A percentile compares a stretch with the other conserved stretches of the same genome.
Evolutionary conservation across 148 eudicot genomes (phyloP).

Genomic region (Nyssa sinensis): DNA sequence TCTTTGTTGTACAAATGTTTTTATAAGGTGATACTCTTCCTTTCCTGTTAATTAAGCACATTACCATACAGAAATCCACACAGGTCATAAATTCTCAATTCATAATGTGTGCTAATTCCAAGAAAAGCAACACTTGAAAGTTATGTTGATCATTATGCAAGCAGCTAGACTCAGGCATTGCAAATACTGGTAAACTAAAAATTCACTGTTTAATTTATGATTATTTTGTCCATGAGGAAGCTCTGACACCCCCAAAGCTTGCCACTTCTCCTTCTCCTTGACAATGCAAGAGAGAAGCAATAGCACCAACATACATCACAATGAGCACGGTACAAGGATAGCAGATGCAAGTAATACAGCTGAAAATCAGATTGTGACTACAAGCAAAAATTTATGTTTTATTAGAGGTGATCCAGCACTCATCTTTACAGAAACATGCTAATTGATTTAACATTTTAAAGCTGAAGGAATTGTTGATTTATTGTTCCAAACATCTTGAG

Average conservation of each 20-base stretch:
- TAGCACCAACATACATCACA: background rate
- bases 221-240: too few relatives aligned
- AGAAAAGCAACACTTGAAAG: background rate
- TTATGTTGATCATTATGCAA: too few relatives aligned
- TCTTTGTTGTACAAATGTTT: background rate
- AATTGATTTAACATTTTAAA: background rate
- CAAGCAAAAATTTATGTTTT: slow-evolving; percentile 1
- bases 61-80: too few relatives aligned
- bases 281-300: too few relatives aligned
- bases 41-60: too few relatives aligned
- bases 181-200: too few relatives aligned
- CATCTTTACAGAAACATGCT: background rate
- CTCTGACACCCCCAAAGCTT: too few relatives aligned
- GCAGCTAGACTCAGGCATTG: background rate
- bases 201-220: too few relatives aligned
- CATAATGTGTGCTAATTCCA: too few relatives aligned
- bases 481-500: background rate
- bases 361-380: background rate
- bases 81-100: too few relatives aligned
- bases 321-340: background rate
- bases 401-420: background rate
- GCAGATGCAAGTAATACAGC: background rate
- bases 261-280: too few relatives aligned
- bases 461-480: background rate
- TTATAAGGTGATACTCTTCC: too few relatives aligned